Evolutionary conservation across 306 rosid species (phyloP).

Genomic region (Elaeagnus macrophylla): DNA sequence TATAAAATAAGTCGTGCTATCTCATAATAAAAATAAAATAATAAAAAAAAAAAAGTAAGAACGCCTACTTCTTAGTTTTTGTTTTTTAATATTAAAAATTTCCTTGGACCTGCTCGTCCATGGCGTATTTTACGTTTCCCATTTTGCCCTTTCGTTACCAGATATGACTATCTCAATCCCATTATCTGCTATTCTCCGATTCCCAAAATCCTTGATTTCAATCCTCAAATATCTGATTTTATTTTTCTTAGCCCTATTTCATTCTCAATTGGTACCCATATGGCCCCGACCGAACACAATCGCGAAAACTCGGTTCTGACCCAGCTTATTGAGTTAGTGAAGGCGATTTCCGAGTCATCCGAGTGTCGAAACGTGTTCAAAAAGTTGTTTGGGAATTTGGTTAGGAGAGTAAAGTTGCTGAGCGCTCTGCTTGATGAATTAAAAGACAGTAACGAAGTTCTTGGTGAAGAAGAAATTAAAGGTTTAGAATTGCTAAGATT

Average conservation of each 20-base stretch:
- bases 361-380: constrained; percentile 64
- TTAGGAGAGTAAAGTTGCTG: constrained; percentile 71
- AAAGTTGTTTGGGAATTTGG: constrained; percentile 61
- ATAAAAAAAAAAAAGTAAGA: too few species aligned
- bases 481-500: constrained; percentile 50
- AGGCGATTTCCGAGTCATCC: constrained; percentile 52
- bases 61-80: too few species aligned
- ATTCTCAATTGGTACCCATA: constrained; percentile 23
- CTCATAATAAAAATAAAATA: too few species aligned
- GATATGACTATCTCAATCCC: too few species aligned
- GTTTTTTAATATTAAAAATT: too few species aligned
- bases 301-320: constrained; percentile 26
- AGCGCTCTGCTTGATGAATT: constrained; percentile 89
- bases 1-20: too few species aligned
- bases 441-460: constrained; percentile 50
- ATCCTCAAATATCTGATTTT: background rate
- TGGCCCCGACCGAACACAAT: constrained; percentile 44
- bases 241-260: constrained; percentile 14
- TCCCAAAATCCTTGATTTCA: too few species aligned
- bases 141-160: too few species aligned
- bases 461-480: constrained; percentile 40
- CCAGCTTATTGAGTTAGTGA: constrained; percentile 48
- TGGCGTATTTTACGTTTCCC: too few species aligned
- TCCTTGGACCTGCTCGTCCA: too few species aligned
- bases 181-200: too few species aligned